Conservation (phyloP, 495 filamentous ascomycete species). For the Talaromyces proteolyticus region DNA sequence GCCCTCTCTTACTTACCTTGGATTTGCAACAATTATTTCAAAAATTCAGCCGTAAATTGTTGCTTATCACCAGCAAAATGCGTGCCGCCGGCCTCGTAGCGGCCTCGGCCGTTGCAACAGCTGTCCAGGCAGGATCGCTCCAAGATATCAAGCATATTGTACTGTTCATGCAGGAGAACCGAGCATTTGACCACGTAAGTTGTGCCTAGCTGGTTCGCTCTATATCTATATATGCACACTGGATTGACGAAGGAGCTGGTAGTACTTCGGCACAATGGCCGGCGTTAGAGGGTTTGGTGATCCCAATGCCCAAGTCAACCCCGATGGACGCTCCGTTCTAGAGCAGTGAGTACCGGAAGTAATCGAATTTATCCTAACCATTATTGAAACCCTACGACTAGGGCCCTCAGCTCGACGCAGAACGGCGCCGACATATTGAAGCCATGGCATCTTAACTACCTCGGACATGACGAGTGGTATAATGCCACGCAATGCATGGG, state of each 20-base stretch:
- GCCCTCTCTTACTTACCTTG: too few relatives aligned
- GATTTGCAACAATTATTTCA: too few relatives aligned
- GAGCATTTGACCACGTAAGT: constrained; percentile 30
- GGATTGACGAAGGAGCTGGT: background rate
- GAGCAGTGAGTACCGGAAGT: constrained; percentile 30
- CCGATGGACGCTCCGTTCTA: constrained; percentile 34
- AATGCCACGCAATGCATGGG: constrained; percentile 49
- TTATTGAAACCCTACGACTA: background rate
- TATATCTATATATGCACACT: background rate
- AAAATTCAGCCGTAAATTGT: too few relatives aligned
- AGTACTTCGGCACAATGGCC: constrained; percentile 51
- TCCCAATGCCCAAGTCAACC: constrained; percentile 48
- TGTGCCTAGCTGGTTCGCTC: background rate
- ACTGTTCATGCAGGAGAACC: constrained; percentile 53
- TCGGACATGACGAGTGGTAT: constrained; percentile 31
- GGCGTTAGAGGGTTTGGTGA: constrained; percentile 50
- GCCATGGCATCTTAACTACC: constrained; percentile 48
- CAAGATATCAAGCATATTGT: constrained; percentile 51
- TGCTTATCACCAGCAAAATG: background rate
- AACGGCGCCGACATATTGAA: constrained; percentile 31
- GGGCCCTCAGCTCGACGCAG: background rate
- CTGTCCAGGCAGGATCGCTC: constrained; percentile 26
- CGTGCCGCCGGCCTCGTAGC: background rate
- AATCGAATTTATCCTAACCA: background rate
- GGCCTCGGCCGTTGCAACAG: background rate